Evolutionary conservation across 2,329 filamentous ascomycete species (phyloP), one percentile per base, ranked within the genome.

Genomic region (Aspergillus pseudotamarii): DNA sequence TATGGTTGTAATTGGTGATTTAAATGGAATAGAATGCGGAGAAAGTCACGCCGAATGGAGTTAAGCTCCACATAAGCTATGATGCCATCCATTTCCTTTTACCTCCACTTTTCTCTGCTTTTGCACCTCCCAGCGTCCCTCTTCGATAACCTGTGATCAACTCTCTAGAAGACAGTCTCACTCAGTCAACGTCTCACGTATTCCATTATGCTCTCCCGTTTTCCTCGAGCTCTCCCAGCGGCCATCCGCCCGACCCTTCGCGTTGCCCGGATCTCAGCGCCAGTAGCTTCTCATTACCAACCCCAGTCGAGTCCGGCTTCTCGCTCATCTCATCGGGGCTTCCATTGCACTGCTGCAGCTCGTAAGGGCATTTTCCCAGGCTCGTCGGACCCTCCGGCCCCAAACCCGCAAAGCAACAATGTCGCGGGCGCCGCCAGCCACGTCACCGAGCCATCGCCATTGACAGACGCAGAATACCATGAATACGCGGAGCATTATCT

Each of bases 401-500:
- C 80, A n/a, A 76, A 78, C 14, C 72, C 79, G 46, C 69, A 79
- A 51, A 64, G 69, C 43, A 59, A 67, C 32, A 81, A 83, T 67
- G 70, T 83, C 64, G 75, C 79, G 55, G 74, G 81, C 61, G 70
- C 73, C 62, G 68, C 77, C 66, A 58, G 76, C 66, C 75, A 82
- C 70, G 75, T 83, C 57, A 79, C 77, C 26, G 82, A 84, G 63
- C 83, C 91, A 0, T 88, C 89, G 2, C 84, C 91, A 56, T 82
- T 97, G 65, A 86, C 86, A 2, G 86, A 90, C 3, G 81, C 84
- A 30, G 82, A 93, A 73, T 98, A 96, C 76, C 89, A 96, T 74
- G 85, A 91, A 61, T 82, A 91, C 34, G 88, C 93, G 32, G 92
- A 97, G 73, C 78, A 84, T 57, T 96, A 91, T 76, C 84, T 98